These are phyloP conservation scores for Neopestalotiopsis sp. DNA, from an alignment of 2,329 filamentous ascomycete genomes.

Conservation along the genomic window DNA sequence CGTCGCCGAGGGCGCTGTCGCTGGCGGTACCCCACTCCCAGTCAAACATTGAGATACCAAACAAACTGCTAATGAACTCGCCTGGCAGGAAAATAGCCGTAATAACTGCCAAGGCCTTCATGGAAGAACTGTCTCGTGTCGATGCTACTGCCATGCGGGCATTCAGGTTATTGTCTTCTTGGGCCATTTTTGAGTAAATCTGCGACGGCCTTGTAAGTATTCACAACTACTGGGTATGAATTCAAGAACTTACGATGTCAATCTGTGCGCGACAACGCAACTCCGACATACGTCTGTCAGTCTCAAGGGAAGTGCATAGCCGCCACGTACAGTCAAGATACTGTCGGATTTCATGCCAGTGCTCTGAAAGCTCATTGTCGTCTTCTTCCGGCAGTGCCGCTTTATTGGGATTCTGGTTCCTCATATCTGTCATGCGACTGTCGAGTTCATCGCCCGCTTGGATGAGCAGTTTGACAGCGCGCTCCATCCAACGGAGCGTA, in stretches of 20 bases:
- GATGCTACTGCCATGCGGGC: conserved; percentile 76
- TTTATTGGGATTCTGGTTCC: conserved; percentile 21
- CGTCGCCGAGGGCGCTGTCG: conserved; percentile 39
- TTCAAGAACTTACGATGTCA: conserved; percentile 44
- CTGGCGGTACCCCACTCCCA: conserved; percentile 39
- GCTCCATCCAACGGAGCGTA: conserved; percentile 53
- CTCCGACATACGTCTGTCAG: conserved; percentile 52
- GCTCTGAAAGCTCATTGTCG: conserved; percentile 38
- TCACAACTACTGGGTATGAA: too few relatives aligned
- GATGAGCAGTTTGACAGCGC: conserved; percentile 49
- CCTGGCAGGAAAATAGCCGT: conserved; percentile 54
- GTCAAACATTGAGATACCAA: conserved; percentile 55
- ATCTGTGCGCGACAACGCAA: conserved; percentile 52
- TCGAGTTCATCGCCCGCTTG: conserved; percentile 50
- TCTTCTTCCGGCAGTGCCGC: conserved; percentile 21
- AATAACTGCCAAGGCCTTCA: conserved; percentile 54
- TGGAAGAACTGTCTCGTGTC: conserved; percentile 60
- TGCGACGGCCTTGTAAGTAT: conserved; percentile 21
- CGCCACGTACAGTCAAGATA: conserved; percentile 50
- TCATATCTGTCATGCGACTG: conserved; percentile 33
- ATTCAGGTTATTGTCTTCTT: conserved; percentile 56
- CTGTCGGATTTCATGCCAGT: conserved; percentile 54
- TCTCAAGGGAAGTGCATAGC: conserved; percentile 51
- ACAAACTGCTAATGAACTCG: conserved; percentile 51
- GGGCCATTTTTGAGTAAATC: conserved; percentile 56